These are phyloP conservation scores for Passalora sequoiae DNA, from an alignment of 2,329 filamentous ascomycete species.

Conservation along the genomic window DNA sequence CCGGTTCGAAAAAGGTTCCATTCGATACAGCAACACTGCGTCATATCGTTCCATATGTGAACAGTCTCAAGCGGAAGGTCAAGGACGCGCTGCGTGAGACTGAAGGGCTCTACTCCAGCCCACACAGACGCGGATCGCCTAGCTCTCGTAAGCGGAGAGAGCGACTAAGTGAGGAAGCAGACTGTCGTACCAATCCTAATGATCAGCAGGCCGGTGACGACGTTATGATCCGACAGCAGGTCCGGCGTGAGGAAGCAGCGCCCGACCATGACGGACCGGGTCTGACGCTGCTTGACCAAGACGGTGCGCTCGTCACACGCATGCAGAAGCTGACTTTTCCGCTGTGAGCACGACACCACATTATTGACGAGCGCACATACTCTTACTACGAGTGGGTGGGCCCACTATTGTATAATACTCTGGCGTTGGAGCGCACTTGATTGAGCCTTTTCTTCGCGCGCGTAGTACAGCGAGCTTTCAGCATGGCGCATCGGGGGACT, in stretches of 20 bases:
- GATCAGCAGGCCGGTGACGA: slow-evolving; percentile 22
- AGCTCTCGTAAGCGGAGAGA: slow-evolving; percentile 1
- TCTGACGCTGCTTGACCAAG: slow-evolving; percentile 10
- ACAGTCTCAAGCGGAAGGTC: slow-evolving; percentile 44
- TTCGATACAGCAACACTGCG: slow-evolving; percentile 61
- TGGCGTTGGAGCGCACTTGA: background rate
- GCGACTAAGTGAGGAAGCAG: slow-evolving; percentile 29
- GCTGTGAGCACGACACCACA: slow-evolving; percentile 5
- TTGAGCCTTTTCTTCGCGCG: slow-evolving; percentile 6
- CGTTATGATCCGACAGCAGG: slow-evolving; percentile 17
- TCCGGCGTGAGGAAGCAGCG: slow-evolving; percentile 23
- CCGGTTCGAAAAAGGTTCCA: slow-evolving; percentile 51
- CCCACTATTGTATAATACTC: slow-evolving; percentile 3
- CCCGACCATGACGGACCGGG: slow-evolving; percentile 28
- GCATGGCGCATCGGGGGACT: slow-evolving; percentile 13
- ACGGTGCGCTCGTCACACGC: slow-evolving; percentile 13
- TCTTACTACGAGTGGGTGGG: slow-evolving; percentile 4
- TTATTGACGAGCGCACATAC: background rate
- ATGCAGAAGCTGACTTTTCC: slow-evolving; percentile 19
- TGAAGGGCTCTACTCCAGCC: slow-evolving; percentile 45
- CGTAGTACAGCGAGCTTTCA: slow-evolving; percentile 16
- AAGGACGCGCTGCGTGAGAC: slow-evolving; percentile 45
- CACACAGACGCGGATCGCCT: slow-evolving; percentile 24
- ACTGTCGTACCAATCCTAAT: slow-evolving; percentile 33
- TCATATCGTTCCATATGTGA: slow-evolving; percentile 55